Evolutionary conservation across 2,329 filamentous ascomycete genomes (phyloP).

Genomic region (Fusarium incarnatum): DNA sequence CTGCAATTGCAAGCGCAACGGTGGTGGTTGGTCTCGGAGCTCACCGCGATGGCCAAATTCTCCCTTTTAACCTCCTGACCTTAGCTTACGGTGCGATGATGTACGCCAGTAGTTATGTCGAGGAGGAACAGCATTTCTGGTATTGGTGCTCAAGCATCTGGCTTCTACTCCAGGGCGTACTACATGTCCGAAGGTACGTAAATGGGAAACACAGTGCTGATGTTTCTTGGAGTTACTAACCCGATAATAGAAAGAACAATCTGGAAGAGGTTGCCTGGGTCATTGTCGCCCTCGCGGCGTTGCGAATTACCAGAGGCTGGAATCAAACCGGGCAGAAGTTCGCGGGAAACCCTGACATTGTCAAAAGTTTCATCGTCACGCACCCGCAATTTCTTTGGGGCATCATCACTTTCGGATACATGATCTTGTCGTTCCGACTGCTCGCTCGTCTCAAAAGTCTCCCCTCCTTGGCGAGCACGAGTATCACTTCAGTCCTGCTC

Average conservation of each 20-base stretch:
- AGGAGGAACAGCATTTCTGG: constrained; percentile 99
- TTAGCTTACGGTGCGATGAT: constrained; percentile 84
- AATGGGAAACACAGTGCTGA: too few species aligned
- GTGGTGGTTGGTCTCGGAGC: constrained; percentile 27
- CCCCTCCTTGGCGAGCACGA: constrained; percentile 56
- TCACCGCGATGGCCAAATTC: constrained; percentile 38
- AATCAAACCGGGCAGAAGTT: constrained; percentile 98
- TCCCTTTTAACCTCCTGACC: constrained; percentile 64
- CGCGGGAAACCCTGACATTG: constrained; percentile 89
- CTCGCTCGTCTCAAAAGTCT: constrained; percentile 57
- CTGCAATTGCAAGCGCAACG: constrained; percentile 43
- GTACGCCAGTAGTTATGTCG: constrained; percentile 98
- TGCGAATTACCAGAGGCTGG: constrained; percentile 81
- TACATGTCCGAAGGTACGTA: constrained; percentile 57
- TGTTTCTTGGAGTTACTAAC: constrained; percentile 11
- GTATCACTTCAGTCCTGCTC: constrained; percentile 57
- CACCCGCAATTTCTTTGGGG: constrained; percentile 79
- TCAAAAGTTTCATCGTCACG: constrained; percentile 73
- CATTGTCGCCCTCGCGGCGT: constrained; percentile 65
- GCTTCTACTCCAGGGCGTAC: constrained; percentile 66
- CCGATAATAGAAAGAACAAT: constrained; percentile 42
- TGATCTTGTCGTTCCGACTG: constrained; percentile 64
- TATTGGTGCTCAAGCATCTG: constrained; percentile 87
- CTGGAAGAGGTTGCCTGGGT: constrained; percentile 49
- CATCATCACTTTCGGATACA: constrained; percentile 76